phyloP scores from a whole-genome alignment of 345 rosid species.

The Punica granatum region DNA sequence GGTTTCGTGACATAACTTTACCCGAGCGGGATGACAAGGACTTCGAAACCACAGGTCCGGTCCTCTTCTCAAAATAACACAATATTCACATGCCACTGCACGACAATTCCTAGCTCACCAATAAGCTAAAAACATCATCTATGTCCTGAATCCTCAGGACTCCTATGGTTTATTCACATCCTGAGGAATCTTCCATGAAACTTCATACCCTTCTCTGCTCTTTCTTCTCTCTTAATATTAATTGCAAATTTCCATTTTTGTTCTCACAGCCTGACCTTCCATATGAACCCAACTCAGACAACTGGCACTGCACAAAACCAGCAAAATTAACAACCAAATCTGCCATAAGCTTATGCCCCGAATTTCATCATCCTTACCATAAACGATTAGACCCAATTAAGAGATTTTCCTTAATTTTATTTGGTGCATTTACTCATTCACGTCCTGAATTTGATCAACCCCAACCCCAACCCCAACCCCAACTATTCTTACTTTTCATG shows the following conservation, averaged over 20 bases:
- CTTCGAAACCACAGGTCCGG: background rate
- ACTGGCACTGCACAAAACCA: background rate
- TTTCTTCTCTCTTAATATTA: background rate
- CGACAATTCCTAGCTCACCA: too few relatives aligned
- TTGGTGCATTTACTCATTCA: background rate
- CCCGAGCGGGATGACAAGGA: background rate
- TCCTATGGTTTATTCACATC: background rate
- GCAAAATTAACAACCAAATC: background rate
- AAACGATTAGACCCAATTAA: background rate
- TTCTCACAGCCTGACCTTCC: background rate
- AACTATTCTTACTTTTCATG: too few relatives aligned
- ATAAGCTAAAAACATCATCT: background rate
- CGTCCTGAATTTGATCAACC: too few relatives aligned
- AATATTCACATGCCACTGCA: too few relatives aligned
- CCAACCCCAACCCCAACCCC: too few relatives aligned
- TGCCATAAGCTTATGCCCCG: background rate
- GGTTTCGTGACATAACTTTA: too few relatives aligned
- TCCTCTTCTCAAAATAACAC: background rate
- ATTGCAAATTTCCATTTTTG: background rate
- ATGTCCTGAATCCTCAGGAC: background rate
- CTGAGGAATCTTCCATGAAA: slow-evolving; percentile 4
- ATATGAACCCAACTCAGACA: background rate
- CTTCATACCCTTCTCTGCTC: background rate
- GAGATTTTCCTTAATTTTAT: background rate
- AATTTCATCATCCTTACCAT: background rate